Base-by-base conservation (phyloP, 2,329 filamentous ascomycete genomes). In the Ascochyta clinopodiicola region DNA sequence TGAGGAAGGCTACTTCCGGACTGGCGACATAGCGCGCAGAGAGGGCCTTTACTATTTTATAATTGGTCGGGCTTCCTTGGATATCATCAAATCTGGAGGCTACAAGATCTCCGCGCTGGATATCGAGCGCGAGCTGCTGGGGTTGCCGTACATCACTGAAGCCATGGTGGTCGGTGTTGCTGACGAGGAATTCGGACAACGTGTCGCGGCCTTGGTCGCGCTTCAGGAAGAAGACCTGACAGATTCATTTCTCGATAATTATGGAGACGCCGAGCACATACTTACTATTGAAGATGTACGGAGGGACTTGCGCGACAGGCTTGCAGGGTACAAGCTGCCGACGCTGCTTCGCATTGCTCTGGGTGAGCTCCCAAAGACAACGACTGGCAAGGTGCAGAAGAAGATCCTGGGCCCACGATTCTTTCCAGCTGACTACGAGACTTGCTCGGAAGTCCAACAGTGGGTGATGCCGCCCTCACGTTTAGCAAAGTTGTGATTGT, bases 81-180 rank as follows among this genome's bases (percentile, higher is more conserved):
- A 84, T 58, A 76, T 85, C 29, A 83, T 85, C 66, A 84, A 85
- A 59, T 80, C 79, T 0, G 81, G 82, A 15, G 82, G 82, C 0
- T 84, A 84, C 61, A 84, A 84, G 68, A 80, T 84, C 32, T 82
- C 79, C 0, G 82, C 82, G 0, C 68, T 84, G 10, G 82, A 84
- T 44, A 80, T 84, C 27, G 82, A 84, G 65, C 75, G 82, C 17
- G 81, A 84, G 57, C 77, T 84, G 60, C 72, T 84, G 22, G 75
- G 76, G 0, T 61, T 84, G 47, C 74, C 78, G 1, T 78, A 79
- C 29, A 75, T 84, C 31, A 73, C 79, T 42, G 82, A 84, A 67
- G 81, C 80, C 4, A 81, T 81, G 61, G 80, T 84, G 1, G 80
- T 84, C 3, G 82, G 82, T 1, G 74, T 84, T n/a, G 69, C 76